A percentile compares a stretch with the other conserved stretches of the same genome.
Conservation (phyloP, 257 asterid genomes). For the Cinchona pubescens region DNA sequence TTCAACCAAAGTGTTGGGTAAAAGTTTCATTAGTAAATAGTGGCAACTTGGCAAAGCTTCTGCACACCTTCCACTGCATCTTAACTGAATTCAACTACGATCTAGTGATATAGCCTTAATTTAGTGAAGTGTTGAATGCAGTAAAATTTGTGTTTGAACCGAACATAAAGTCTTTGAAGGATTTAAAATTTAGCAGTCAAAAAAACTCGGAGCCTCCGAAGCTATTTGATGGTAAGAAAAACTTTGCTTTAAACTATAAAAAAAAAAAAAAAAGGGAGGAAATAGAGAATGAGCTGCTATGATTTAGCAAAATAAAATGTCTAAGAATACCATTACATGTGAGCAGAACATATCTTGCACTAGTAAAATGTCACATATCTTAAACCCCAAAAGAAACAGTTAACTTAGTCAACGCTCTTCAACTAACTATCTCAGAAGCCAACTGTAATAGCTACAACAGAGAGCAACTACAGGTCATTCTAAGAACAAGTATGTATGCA, state of each 20-base stretch:
- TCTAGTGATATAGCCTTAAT: not conserved
- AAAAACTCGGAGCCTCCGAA: not conserved
- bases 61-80: not conserved
- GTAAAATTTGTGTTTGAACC: not conserved
- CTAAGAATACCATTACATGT: too few relatives aligned
- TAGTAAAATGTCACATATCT: not conserved
- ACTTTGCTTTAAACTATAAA: not conserved
- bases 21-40: not conserved
- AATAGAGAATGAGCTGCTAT: not conserved
- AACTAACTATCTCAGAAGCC: not conserved
- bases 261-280: not conserved
- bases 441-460: not conserved
- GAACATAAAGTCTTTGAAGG: not conserved
- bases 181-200: not conserved
- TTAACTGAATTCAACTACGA: not conserved
- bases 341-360: not conserved
- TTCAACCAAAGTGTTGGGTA: not conserved
- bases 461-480: not conserved
- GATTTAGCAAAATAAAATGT: not conserved
- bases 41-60: not conserved
- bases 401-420: too few relatives aligned
- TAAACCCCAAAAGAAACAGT: not conserved
- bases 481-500: not conserved
- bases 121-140: not conserved
- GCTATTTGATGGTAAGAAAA: not conserved